Evolutionary conservation across 2,329 filamentous ascomycete species (phyloP), one percentile per base, ranked within the genome.

Genomic region (Colletotrichum sp.): DNA sequence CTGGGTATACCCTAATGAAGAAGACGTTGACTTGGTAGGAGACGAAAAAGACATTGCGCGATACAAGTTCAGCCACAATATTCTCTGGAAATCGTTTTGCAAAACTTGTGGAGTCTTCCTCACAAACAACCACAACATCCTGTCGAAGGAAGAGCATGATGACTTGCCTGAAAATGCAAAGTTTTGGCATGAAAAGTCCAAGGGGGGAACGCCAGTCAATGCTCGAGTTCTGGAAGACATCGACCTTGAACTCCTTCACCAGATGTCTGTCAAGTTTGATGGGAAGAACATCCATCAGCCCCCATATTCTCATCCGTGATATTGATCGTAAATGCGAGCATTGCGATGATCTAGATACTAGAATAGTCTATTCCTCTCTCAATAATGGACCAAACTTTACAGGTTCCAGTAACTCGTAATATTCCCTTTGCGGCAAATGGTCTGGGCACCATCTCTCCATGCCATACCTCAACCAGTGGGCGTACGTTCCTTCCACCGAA

Each of bases 401-500:
- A 3, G 87, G 85, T 60, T 82, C 80, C 7, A 83, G 79, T 1
- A 82, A 80, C 76, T 81, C 73, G 34, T 85, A 87, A 0, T 84
- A 77, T 24, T 86, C 52, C 18, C 79, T 77, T 8, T 79, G 69
- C 2, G 88, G 88, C 18, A 89, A 57, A 0, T 81, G 77, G 71
- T 87, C 83, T 78, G 87, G 89, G 52, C 78, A 84, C 87, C 87
- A 90, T 80, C 88, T 82, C 10, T 86, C 80, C 71, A 86, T 89
- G 2, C 84, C 90, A 80, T 90, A 82, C 24, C 90, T 84, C 68
- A 92, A 77, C 89, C 89, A 92, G 75, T 88, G 85, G 4, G 87
- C 89, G 81, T 91, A 91, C 2, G 90, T 92, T 6, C 88, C 87
- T 1, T 85, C 83, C 3, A 88, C 82, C 79, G 86, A 78, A 79